phyloP scores from a whole-genome alignment of 148 eudicot genomes.

The Gaultheria prostrata region DNA sequence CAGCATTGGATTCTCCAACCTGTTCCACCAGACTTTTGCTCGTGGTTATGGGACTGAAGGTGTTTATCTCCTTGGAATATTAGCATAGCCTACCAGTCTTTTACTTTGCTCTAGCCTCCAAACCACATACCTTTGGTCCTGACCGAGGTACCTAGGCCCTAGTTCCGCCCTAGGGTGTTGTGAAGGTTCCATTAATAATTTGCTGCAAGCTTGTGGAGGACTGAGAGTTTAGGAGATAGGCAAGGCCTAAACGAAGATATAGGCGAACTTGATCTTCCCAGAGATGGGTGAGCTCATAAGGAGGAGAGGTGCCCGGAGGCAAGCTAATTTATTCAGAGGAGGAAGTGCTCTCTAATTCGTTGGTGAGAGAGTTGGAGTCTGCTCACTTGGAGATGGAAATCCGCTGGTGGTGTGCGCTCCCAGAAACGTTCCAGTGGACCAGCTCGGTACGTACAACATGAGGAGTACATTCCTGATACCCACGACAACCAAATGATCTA shows the following conservation, averaged over 20 bases:
- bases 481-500: not conserved
- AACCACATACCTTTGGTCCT: not conserved
- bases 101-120: not conserved
- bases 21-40: not conserved
- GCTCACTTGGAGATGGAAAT: not conserved
- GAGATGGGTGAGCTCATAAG: not conserved
- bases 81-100: not conserved
- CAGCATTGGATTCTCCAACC: not conserved
- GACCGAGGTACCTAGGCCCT: not conserved
- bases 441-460: not conserved
- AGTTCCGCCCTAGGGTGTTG: not conserved
- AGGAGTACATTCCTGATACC: not conserved
- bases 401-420: not conserved
- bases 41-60: not conserved
- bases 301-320: not conserved
- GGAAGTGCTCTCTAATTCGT: not conserved
- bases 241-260: not conserved
- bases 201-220: not conserved
- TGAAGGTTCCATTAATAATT: not conserved
- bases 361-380: not conserved
- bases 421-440: not conserved
- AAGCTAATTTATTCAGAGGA: not conserved
- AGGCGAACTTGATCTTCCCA: not conserved
- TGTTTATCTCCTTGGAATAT: not conserved
- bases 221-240: not conserved